Conservation (phyloP, 208 protist genomes). For the Trypanosoma melophagium region DNA sequence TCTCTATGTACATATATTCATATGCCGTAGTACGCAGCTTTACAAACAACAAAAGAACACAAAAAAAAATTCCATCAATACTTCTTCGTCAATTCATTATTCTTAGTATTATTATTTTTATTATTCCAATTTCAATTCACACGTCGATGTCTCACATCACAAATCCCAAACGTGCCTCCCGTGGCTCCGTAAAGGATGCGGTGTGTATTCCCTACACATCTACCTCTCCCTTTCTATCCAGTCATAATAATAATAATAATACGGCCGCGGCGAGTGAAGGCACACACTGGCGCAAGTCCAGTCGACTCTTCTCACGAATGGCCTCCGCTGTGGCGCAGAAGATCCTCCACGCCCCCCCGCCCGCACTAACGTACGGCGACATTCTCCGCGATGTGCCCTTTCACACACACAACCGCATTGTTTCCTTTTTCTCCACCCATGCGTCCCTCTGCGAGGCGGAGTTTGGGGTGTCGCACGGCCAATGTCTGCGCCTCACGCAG, state of each 20-base stretch:
- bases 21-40: too few relatives aligned
- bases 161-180: constrained; percentile 20
- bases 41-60: too few relatives aligned
- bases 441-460: constrained; percentile 49
- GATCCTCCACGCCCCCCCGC: neutral
- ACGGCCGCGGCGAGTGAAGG: neutral
- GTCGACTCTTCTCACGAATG: constrained; percentile 14
- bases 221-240: constrained; percentile 15
- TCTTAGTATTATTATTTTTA: too few relatives aligned
- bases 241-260: neutral
- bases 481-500: constrained; percentile 43
- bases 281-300: neutral
- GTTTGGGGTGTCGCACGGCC: constrained; percentile 59
- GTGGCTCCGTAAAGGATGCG: constrained; percentile 25
- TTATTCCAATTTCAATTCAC: neutral
- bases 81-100: too few relatives aligned
- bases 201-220: constrained; percentile 33
- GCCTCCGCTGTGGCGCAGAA: constrained; percentile 12
- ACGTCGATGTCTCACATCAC: neutral
- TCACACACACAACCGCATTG: constrained; percentile 42
- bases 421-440: constrained; percentile 74
- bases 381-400: constrained; percentile 73
- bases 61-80: too few relatives aligned
- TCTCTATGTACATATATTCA: too few relatives aligned
- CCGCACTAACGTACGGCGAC: constrained; percentile 41